Evolutionary conservation across 495 filamentous ascomycete genomes (phyloP), one percentile per base, ranked within the genome.

Genomic region (Apiosordaria backusii): DNA sequence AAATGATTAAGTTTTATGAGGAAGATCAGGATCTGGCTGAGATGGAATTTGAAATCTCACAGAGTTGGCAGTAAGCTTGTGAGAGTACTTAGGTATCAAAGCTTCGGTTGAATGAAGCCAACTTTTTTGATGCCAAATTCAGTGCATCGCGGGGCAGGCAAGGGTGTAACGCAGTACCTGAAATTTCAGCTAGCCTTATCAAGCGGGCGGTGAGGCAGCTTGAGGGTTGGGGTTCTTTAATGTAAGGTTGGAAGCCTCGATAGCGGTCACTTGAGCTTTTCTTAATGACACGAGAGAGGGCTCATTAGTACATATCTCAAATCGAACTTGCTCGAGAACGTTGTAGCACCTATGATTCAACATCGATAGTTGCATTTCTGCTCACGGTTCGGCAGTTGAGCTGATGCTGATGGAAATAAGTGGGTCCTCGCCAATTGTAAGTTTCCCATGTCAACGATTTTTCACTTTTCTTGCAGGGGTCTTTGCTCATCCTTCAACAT

Each of bases 371-470:
- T n/a, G n/a, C n/a, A n/a, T n/a, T n/a, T n/a, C n/a, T n/a, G n/a
- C 35, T 45, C 10, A n/a, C 35, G 10, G 0, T 45, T 13, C 35
- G 35, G 35, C 13, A 45, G 35, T 13, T 45, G 35, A 45, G 16
- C 35, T 45, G 35, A 45, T 10, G 2, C 16, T 45, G 9, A 9
- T 13, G 27, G 27, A 29, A 45, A 45, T 10, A 45, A 45, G 35
- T 45, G 35, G 35, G 35, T 45, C 35, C 27, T n/a, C 35, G 35
- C 35, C 35, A 45, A 45, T 45, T 45, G 35, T 45, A 45, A 45
- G 35, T 45, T 45, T 45, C 24, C 52, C 23, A 58, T 60, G 64
- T 65, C 62, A 59, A 40, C 13, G 23, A 61, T 29, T 64, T 68
- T 64, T 57, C 57, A 40, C 53, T 23, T 60, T 26, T 54, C 50